phyloP scores from a whole-genome alignment of 805 yeast genomes.

The Ogataea corticis region DNA sequence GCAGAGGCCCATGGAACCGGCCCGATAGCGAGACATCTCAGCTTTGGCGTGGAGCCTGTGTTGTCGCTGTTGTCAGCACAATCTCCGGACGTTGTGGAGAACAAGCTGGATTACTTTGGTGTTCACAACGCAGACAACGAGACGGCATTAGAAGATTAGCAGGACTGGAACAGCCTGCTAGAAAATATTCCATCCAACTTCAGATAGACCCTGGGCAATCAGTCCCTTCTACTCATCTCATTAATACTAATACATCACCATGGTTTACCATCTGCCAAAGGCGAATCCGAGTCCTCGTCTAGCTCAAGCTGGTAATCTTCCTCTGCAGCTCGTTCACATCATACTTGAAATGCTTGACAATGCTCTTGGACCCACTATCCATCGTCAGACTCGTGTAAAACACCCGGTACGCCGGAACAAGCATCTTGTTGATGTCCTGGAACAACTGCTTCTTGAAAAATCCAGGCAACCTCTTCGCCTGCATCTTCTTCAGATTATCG shows the following conservation, averaged over 20 bases:
- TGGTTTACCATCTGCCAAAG: too few relatives aligned
- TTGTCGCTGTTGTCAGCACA: slow-evolving; percentile 18
- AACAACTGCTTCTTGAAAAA: slow-evolving; percentile 59
- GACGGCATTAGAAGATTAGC: slow-evolving; percentile 13
- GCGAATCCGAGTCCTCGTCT: too few relatives aligned
- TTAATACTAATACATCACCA: too few relatives aligned
- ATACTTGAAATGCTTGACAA: slow-evolving; percentile 69
- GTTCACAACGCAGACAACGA: slow-evolving; percentile 9
- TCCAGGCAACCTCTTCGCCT: slow-evolving; percentile 39
- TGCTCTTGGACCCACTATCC: slow-evolving; percentile 72
- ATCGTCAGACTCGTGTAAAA: slow-evolving; percentile 74
- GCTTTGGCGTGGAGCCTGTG: slow-evolving; percentile 32
- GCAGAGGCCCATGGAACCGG: not conserved
- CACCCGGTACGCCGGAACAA: slow-evolving; percentile 77
- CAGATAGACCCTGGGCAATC: too few relatives aligned
- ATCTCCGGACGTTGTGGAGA: not conserved
- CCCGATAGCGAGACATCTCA: slow-evolving; percentile 18
- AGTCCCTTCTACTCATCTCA: too few relatives aligned
- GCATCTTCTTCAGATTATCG: slow-evolving; percentile 65
- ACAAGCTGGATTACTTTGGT: slow-evolving; percentile 5
- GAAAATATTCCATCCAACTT: too few relatives aligned
- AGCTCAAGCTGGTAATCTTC: slow-evolving; percentile 33
- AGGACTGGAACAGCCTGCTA: not conserved
- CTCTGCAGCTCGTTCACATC: slow-evolving; percentile 43
- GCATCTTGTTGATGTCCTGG: slow-evolving; percentile 72